Base-by-base conservation (phyloP, 345 rosid genomes). In the Gossypium mustelinum region DNA sequence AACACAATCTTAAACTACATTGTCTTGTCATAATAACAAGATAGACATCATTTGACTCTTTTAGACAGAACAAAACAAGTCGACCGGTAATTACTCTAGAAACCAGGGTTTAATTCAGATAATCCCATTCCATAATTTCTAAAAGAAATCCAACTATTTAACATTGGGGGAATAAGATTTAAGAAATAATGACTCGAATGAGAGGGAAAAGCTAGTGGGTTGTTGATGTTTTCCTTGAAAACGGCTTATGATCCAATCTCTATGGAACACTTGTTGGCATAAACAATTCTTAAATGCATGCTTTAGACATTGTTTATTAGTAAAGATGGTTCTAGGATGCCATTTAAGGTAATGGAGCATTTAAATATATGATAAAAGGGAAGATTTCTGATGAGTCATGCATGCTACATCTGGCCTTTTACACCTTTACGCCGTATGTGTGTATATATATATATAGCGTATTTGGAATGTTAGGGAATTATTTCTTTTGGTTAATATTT, bases 291-390 rank as follows among this genome's bases (percentile, higher is more conserved):
- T 74, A 79, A 73, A 52, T 75, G 61, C 83, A 81, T 67, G 78
- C 82, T 73, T 79, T 56, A 44, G 43, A 25, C 56, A 71, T 84
- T 62, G 59, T 79, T 80, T 80, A 77, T 77, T 74, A 64, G 41
- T 58, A 66, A 74, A 66, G 88, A 89, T 83, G 82, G 73, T 86
- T 86, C 87, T 84, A 75, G 91, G 78, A 78, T 84, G 72, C 89
- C 78, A 83, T 68, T 72, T 82, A 70, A 43, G 82, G 83, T 78
- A 81, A 81, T 80, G 85, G 72, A 76, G 80, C 22, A 73, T 77
- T 81, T 50, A 48, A 81, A 74, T 77, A 81, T 77, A 77, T 29
- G 52, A 71, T 68, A 55, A 29, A 12, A 60, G 56, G 24, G 16
- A 68, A 44, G 22, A 60, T 41, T 10, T 14, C 48, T n/a, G 62